Percentiles rank a stretch among this genome's conserved stretches.
These are phyloP conservation scores for Claviceps purpurea DNA, from an alignment of 2,329 filamentous ascomycete genomes.

Conservation along the genomic window DNA sequence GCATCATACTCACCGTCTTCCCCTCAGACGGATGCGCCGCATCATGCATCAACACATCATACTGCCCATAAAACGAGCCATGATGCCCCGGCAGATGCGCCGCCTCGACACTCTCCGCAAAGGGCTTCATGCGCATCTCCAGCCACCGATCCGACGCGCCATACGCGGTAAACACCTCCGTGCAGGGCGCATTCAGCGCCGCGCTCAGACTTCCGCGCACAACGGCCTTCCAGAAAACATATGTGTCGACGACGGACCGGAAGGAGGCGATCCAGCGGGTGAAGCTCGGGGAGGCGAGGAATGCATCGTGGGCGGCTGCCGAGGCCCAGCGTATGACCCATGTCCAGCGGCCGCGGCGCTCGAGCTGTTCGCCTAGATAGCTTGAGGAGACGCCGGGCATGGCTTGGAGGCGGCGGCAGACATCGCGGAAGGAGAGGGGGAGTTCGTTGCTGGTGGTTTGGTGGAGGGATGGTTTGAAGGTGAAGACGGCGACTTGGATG, in stretches of 20 bases:
- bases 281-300: constrained; percentile 26
- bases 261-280: constrained; percentile 26
- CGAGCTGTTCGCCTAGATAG: constrained; percentile 22
- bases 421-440: constrained; percentile 8
- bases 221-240: constrained; percentile 12
- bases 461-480: constrained; percentile 17
- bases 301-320: constrained; percentile 21
- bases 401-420: constrained; percentile 16
- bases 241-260: constrained; percentile 16
- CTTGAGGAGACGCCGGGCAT: constrained; percentile 19
- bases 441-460: constrained; percentile 11
- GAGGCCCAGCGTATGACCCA: constrained; percentile 23
- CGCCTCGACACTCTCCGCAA: constrained; percentile 12
- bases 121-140: constrained; percentile 16
- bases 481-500: constrained; percentile 19
- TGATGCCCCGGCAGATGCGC: constrained; percentile 17
- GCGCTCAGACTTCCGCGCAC: constrained; percentile 10
- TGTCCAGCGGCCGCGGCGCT: constrained; percentile 19
- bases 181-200: constrained; percentile 23
- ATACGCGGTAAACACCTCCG: constrained; percentile 24
- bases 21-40: constrained; percentile 16
- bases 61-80: constrained; percentile 20
- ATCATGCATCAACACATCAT: constrained; percentile 17
- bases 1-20: constrained; percentile 18
- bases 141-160: constrained; percentile 20